Conservation (phyloP, 1,284 basidiomycete genomes). For the Austroboletus niveus region DNA sequence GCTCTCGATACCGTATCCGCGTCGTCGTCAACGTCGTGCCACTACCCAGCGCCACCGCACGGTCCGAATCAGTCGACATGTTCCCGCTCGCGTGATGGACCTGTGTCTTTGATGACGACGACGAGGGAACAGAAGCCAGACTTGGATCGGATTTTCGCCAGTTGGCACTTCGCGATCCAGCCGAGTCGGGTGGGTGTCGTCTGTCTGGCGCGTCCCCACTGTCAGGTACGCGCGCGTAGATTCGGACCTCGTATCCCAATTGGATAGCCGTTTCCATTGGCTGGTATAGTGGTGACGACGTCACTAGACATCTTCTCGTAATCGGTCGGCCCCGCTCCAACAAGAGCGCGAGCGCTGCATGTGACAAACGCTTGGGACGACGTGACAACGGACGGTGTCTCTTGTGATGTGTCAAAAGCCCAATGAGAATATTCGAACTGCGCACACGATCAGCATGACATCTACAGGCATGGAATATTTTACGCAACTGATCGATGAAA, state of each 20-base stretch:
- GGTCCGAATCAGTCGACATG: conserved; percentile 27
- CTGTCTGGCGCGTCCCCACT: conserved; percentile 59
- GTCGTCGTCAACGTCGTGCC: conserved; percentile 4
- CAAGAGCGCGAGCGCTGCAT: conserved; percentile 67
- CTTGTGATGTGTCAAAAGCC: conserved; percentile 64
- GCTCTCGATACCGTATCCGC: conserved; percentile 65
- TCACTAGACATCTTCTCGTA: conserved; percentile 69
- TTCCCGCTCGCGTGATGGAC: conserved; percentile 33
- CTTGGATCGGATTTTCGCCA: conserved; percentile 24
- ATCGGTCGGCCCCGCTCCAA: conserved; percentile 72
- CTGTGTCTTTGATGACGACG: conserved; percentile 17
- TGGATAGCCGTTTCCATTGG: conserved; percentile 73
- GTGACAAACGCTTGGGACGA: conserved; percentile 51
- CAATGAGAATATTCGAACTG: conserved; percentile 84
- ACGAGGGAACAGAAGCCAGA: neutral
- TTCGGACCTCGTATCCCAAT: conserved; percentile 77
- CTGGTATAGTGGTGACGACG: conserved; percentile 80
- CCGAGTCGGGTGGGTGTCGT: conserved; percentile 18
- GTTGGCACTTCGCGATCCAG: conserved; percentile 11
- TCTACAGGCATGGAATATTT: neutral
- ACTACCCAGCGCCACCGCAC: conserved; percentile 1
- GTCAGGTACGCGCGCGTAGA: conserved; percentile 78
- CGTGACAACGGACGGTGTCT: conserved; percentile 42
- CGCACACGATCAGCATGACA: neutral
- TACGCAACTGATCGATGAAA: conserved; percentile 80